Evolutionary conservation across 768 basidiomycete genomes (phyloP), one percentile per base, ranked within the genome.

Genomic region (Gloeopeniophorella convolvens): DNA sequence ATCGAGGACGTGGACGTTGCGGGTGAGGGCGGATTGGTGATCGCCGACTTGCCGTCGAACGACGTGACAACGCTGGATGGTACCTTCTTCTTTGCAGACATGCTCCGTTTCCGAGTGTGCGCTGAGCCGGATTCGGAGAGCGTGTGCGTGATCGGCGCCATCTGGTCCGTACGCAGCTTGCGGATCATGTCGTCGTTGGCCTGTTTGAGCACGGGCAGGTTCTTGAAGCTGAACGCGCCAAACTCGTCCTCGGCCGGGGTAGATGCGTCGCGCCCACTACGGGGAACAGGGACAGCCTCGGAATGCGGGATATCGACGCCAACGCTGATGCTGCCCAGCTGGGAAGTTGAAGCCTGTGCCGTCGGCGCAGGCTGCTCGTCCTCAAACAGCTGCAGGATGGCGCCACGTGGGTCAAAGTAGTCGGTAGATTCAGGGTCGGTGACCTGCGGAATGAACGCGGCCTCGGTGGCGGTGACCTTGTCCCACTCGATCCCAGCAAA

Each of bases 371-470:
- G 72, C 42, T 92, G 90, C 40, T 94, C 90, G 51, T 97, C 95
- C 40, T 91, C 85, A 76, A 98, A 96, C 30, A 89, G 70, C 62
- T 92, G 89, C 26, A 85, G 80, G 36, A 89, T 80, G 13, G 95
- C 95, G 3, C 96, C 96, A 36, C 96, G 83, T 54, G 93, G 80
- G 69, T 99, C 96, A 61, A 99, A 99, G 70, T 99, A 99, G 66
- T 99, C 96, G n/a, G 96, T 99, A 18, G 92, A 95, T 69, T 97
- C 94, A 4, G 94, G 93, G 67, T 98, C 94, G 12, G 86, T 80
- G 28, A 96, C 82, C 62, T 93, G 87, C 40, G 96, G 96, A 44
- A 98, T 91, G 70, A 99, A 99, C 27, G 85, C 89, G 9, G 93
- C 92, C 68, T 95, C 88, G 5, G 82, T 80, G 7, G 80, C 80